Percentiles rank a stretch among this genome's conserved stretches.
phyloP scores from a whole-genome alignment of 768 basidiomycete genomes.

The Suillus alpinus region DNA sequence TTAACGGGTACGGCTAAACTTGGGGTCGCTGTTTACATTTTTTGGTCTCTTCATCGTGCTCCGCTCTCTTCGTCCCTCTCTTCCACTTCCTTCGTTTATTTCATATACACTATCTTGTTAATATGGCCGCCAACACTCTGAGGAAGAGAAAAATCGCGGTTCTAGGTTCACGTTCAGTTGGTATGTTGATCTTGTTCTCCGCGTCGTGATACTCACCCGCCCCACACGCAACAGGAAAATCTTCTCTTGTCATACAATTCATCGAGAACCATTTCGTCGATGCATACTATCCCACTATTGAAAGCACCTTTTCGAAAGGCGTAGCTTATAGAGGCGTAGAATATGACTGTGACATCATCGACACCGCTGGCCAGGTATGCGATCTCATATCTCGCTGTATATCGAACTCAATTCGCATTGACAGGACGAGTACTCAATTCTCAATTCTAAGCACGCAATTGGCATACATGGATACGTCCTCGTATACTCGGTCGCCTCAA shows the following conservation, averaged over 20 bases:
- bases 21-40: constrained; percentile 15
- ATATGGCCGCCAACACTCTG: constrained; percentile 39
- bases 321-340: constrained; percentile 86
- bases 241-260: constrained; percentile 89
- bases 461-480: constrained; percentile 97
- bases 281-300: constrained; percentile 94
- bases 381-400: constrained; percentile 1
- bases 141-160: constrained; percentile 89
- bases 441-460: constrained; percentile 91
- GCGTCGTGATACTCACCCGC: constrained; percentile 15
- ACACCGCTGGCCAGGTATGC: constrained; percentile 92
- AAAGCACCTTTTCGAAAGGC: constrained; percentile 81
- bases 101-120: constrained; percentile 4
- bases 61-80: constrained; percentile 11
- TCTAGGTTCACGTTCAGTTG: constrained; percentile 84
- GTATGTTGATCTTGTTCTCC: constrained; percentile 41
- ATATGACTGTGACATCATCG: constrained; percentile 96
- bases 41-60: constrained; percentile 18
- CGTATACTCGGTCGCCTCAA: constrained; percentile 90
- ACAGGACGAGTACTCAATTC: constrained; percentile 94
- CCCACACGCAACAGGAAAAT: constrained; percentile 67
- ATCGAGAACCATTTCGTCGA: constrained; percentile 92
- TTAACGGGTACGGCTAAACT: constrained; percentile 25
- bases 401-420: constrained; percentile 6
- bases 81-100: constrained; percentile 10